These are phyloP conservation scores for Erodium chrysanthum DNA, from an alignment of 441 rosid species.

Conservation along the genomic window DNA sequence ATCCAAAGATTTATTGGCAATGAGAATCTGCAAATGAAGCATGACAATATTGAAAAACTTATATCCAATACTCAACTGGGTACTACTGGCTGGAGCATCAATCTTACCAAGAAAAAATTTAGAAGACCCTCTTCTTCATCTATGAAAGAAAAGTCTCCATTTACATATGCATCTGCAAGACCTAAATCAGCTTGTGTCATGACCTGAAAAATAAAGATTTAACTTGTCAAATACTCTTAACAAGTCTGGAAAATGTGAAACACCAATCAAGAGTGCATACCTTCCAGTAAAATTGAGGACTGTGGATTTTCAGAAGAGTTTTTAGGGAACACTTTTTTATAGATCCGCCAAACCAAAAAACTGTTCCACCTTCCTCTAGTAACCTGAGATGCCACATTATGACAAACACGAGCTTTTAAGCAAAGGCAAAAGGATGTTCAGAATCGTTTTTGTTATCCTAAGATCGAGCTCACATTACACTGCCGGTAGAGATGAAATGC, in stretches of 20 bases:
- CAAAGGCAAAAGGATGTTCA: too few species aligned
- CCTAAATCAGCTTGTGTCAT: slow-evolving; percentile 91
- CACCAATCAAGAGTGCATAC: slow-evolving; percentile 19
- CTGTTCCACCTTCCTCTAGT: slow-evolving; percentile 70
- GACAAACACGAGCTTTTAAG: too few species aligned
- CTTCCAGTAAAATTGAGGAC: slow-evolving; percentile 90
- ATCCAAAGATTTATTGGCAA: slow-evolving; percentile 51
- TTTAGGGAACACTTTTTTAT: slow-evolving; percentile 26
- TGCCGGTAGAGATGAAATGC: slow-evolving; percentile 32
- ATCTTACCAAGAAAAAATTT: slow-evolving; percentile 53
- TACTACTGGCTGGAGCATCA: too few species aligned
- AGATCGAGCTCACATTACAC: background rate
- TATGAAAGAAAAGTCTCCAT: slow-evolving; percentile 70
- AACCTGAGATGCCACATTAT: slow-evolving; percentile 47
- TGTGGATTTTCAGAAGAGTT: slow-evolving; percentile 47
- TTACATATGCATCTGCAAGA: slow-evolving; percentile 75
- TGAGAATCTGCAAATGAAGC: slow-evolving; percentile 46
- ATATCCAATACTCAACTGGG: background rate
- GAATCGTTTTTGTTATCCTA: too few species aligned
- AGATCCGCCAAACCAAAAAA: slow-evolving; percentile 47
- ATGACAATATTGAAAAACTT: too few species aligned
- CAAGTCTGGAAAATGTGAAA: background rate
- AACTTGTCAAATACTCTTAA: background rate
- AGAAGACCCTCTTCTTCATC: slow-evolving; percentile 61
- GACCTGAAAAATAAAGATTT: slow-evolving; percentile 38